These are phyloP conservation scores for Funneliformis mosseae DNA, from an alignment of 192 early-diverging fungal genomes.

Conservation along the genomic window DNA sequence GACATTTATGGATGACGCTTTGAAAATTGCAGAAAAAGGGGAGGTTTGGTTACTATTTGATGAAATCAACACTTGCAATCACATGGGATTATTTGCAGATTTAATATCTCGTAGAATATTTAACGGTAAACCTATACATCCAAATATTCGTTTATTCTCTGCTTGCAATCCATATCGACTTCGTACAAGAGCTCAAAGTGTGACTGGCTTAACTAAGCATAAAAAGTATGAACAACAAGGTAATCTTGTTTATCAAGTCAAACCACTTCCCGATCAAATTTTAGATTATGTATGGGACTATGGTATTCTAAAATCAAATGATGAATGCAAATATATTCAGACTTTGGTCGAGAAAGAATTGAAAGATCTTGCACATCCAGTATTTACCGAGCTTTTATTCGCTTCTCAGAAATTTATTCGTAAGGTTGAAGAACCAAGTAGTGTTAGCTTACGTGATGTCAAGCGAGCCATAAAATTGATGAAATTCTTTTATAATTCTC, in stretches of 20 bases:
- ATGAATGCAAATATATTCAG: neutral
- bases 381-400: constrained; percentile 6
- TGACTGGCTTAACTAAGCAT: neutral
- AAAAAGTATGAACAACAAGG: neutral
- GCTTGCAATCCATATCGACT: too few relatives aligned
- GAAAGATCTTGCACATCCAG: too few relatives aligned
- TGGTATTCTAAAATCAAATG: too few relatives aligned
- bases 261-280: neutral
- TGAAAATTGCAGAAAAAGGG: neutral
- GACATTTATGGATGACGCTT: too few relatives aligned
- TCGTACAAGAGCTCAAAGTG: neutral
- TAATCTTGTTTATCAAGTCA: neutral
- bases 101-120: constrained; percentile 13
- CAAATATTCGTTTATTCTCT: constrained; percentile 27
- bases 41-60: constrained; percentile 30
- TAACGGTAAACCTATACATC: neutral
- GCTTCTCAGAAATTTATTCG: constrained; percentile 31
- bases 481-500: constrained; percentile 16
- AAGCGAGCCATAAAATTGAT: constrained; percentile 23
- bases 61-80: constrained; percentile 23
- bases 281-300: neutral
- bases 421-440: constrained; percentile 8
- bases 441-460: constrained; percentile 31
- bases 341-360: too few relatives aligned
- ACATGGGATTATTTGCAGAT: constrained; percentile 9